phyloP scores from a whole-genome alignment of 257 asterid genomes.

The Solanum virginianum region DNA sequence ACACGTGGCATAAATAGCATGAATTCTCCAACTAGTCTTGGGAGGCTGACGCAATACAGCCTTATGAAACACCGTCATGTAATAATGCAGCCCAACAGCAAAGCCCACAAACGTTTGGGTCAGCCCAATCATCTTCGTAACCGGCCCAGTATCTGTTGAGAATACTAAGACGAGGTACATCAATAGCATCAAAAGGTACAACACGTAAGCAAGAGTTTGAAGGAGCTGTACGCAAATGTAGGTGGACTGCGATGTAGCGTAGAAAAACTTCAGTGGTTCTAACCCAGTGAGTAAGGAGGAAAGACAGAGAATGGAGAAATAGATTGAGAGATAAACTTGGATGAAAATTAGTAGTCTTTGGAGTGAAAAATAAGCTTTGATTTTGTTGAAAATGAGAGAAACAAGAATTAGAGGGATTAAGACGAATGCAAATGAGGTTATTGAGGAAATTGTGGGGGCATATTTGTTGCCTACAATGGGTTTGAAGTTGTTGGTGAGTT shows the following conservation, averaged over 20 bases:
- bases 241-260: constrained; percentile 79
- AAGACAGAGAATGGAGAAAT: constrained; percentile 66
- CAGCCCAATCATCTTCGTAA: constrained; percentile 53
- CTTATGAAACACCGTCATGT: constrained; percentile 72
- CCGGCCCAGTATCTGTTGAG: constrained; percentile 57
- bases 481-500: constrained; percentile 63
- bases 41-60: constrained; percentile 81
- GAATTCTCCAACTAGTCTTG: constrained; percentile 68
- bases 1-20: constrained; percentile 73
- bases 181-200: constrained; percentile 76
- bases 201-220: constrained; percentile 56
- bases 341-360: constrained; percentile 69
- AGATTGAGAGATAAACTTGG: constrained; percentile 72
- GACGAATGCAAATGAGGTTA: constrained; percentile 58
- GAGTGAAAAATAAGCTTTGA: constrained; percentile 77
- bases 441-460: constrained; percentile 60
- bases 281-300: constrained; percentile 67
- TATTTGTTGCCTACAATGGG: constrained; percentile 79
- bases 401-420: constrained; percentile 63
- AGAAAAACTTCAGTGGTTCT: constrained; percentile 77
- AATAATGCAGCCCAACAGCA: constrained; percentile 83
- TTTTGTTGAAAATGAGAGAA: constrained; percentile 51
- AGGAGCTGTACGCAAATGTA: constrained; percentile 63
- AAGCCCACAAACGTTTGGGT: constrained; percentile 86
- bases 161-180: constrained; percentile 76